Base-by-base conservation (phyloP, 2,329 filamentous ascomycete species). In the Claviceps monticola region DNA sequence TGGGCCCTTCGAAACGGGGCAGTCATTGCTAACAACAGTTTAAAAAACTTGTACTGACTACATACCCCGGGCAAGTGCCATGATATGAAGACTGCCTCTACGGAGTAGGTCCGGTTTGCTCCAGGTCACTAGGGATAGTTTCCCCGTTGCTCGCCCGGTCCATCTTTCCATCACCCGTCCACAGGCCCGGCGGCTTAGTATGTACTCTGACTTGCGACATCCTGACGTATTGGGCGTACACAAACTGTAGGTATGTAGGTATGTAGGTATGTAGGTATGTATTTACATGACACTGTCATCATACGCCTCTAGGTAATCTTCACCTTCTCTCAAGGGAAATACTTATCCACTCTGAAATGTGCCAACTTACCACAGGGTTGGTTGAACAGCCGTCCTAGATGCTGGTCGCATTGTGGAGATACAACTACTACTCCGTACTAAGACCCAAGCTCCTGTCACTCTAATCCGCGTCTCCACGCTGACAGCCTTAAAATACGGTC, bases 131-230 rank as follows among this genome's bases (percentile, higher is more conserved):
- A 39, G 39, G 48, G 48, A 48, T 46, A 8, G 21, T 44, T 48
- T 44, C 43, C 51, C 44, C 44, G 26, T 46, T 44, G 46, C 47
- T 17, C 50, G 48, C 48, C 45, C 51, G 39, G 46, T 51, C 47
- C 34, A 36, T 46, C 26, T 43, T 41, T 39, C 45, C 45, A 42
- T 42, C 42, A 36, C 41, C 26, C 46, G 36, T 39, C 39, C 21
- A 46, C 37, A 48, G 23, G 17, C 44, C 34, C 43, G 19, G 42
- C 48, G 23, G 43, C 46, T 50, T 17, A 26, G 38, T 43, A 9
- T 21, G 51, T 37, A 34, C 41, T 44, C 23, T 7, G 36, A 29
- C 37, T 38, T 47, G 19, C 42, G 51, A 53, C 47, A 29, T 34
- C 29, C 44, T 47, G 38, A 50, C 39, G 41, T 53, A 48, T 23